Percentiles rank a stretch among this genome's conserved stretches.
These are phyloP conservation scores for Plectranthus barbatus DNA, from an alignment of 257 asterid species.

Conservation along the genomic window DNA sequence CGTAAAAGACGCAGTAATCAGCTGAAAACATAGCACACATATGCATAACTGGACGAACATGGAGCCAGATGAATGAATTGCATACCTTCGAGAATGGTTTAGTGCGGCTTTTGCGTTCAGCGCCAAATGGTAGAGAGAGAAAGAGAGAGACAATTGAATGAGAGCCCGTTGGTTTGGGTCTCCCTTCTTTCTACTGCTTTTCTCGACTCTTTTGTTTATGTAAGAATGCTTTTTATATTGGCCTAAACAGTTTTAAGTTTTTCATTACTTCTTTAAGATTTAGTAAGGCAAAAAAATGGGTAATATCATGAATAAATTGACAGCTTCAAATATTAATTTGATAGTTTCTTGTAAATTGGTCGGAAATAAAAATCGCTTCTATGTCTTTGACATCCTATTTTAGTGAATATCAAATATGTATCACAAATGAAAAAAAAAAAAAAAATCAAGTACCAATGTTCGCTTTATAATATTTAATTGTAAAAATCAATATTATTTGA, in stretches of 20 bases:
- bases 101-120: slow-evolving; percentile 14
- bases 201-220: background rate
- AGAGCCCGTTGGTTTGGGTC: too few species aligned
- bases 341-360: background rate
- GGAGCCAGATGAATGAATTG: slow-evolving; percentile 4
- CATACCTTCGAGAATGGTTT: slow-evolving; percentile 1
- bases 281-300: too few species aligned
- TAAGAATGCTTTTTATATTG: background rate
- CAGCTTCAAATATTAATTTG: background rate
- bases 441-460: too few species aligned
- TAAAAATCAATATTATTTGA: too few species aligned
- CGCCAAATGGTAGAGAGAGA: background rate
- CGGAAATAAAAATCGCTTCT: background rate
- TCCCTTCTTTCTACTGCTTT: background rate
- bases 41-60: slow-evolving; percentile 6
- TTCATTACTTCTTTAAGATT: too few species aligned
- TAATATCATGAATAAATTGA: background rate
- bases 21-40: slow-evolving; percentile 3
- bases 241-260: background rate
- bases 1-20: slow-evolving; percentile 5
- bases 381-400: background rate
- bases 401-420: too few species aligned
- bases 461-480: too few species aligned
- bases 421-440: too few species aligned
- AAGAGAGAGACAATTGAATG: background rate